These are phyloP conservation scores for Cercospora janseana DNA, from an alignment of 2,329 filamentous ascomycete genomes.

Conservation along the genomic window DNA sequence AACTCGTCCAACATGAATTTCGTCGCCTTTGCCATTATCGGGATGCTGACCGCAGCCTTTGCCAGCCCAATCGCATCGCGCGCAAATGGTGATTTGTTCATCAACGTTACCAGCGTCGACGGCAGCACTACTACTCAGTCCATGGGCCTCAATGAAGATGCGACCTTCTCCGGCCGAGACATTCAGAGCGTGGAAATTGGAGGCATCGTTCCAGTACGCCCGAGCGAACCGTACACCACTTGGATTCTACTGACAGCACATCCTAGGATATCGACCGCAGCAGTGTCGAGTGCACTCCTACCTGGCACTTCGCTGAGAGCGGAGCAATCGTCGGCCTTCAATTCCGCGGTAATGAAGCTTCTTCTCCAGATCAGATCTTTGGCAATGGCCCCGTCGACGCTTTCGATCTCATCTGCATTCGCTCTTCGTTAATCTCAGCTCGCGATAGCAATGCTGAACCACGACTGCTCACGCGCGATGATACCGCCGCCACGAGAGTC, in stretches of 20 bases:
- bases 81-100: too few relatives aligned
- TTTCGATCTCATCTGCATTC: not conserved
- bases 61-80: too few relatives aligned
- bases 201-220: not conserved
- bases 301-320: slow-evolving; percentile 1
- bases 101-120: not conserved
- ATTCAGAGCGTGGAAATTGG: not conserved
- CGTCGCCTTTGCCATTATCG: too few relatives aligned
- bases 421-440: not conserved
- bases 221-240: not conserved
- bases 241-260: not conserved
- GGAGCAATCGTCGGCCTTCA: not conserved
- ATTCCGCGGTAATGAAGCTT: not conserved
- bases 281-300: not conserved
- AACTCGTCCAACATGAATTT: too few relatives aligned
- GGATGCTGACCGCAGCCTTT: too few relatives aligned
- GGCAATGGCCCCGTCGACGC: not conserved
- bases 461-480: not conserved
- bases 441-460: slow-evolving; percentile 1
- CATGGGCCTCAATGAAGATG: not conserved
- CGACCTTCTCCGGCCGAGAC: not conserved
- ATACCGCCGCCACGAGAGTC: not conserved
- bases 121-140: not conserved
- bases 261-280: not conserved
- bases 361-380: not conserved